These are phyloP conservation scores for Glonium stellatum DNA, from an alignment of 495 filamentous ascomycete species.

Conservation along the genomic window DNA sequence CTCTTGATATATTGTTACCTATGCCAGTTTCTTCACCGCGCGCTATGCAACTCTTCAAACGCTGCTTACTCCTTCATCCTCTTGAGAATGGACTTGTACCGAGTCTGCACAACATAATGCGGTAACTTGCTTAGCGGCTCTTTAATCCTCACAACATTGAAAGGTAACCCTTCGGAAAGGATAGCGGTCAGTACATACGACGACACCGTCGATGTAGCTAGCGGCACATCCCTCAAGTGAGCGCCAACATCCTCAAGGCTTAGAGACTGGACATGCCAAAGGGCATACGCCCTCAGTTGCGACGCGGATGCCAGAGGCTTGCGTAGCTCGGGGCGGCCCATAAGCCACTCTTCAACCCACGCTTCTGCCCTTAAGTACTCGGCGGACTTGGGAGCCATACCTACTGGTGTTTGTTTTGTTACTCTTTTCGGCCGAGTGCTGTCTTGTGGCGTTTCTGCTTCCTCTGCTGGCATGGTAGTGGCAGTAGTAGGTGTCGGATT, in stretches of 20 bases:
- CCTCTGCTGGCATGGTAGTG: not conserved
- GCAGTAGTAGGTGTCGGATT: not conserved
- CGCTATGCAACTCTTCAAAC: not conserved
- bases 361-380: constrained; percentile 14
- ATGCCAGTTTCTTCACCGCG: not conserved
- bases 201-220: constrained; percentile 44
- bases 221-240: constrained; percentile 49
- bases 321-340: constrained; percentile 50
- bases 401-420: not conserved
- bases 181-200: constrained; percentile 43
- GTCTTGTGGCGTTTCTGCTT: not conserved
- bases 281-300: constrained; percentile 52
- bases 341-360: constrained; percentile 20
- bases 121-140: constrained; percentile 23
- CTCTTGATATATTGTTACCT: too few species aligned
- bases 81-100: constrained; percentile 16
- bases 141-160: constrained; percentile 13
- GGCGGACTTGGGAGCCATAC: constrained; percentile 5
- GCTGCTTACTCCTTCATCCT: not conserved
- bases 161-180: constrained; percentile 25
- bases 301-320: constrained; percentile 63
- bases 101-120: constrained; percentile 6
- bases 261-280: constrained; percentile 50
- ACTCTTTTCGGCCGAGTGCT: not conserved
- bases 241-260: constrained; percentile 41